Evolutionary conservation across 2,329 filamentous ascomycete genomes (phyloP).

Genomic region (Cladosporium sp.): DNA sequence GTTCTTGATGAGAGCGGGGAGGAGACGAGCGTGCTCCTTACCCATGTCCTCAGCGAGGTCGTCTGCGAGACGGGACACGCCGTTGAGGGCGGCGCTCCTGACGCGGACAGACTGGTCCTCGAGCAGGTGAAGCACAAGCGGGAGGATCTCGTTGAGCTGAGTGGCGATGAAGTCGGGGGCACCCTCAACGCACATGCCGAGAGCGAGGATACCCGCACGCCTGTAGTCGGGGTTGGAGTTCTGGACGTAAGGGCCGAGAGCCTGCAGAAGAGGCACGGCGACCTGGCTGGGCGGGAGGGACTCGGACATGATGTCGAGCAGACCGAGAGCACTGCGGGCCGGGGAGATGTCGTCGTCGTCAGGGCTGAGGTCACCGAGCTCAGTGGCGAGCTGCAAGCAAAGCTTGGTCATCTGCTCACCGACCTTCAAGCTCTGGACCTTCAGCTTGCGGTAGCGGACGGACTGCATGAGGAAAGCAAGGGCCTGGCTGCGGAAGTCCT

Average conservation of each 20-base stretch:
- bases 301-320: conserved; percentile 84
- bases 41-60: conserved; percentile 88
- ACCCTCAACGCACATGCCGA: conserved; percentile 93
- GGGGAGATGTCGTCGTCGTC: conserved; percentile 85
- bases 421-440: conserved; percentile 86
- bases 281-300: conserved; percentile 91
- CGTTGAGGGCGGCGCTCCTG: conserved; percentile 79
- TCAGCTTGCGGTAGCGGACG: conserved; percentile 88
- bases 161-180: conserved; percentile 96
- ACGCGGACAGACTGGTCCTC: conserved; percentile 81
- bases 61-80: conserved; percentile 85
- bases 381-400: conserved; percentile 82
- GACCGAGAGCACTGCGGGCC: conserved; percentile 74
- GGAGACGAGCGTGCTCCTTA: conserved; percentile 77
- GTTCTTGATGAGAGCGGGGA: conserved; percentile 83
- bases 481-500: conserved; percentile 84
- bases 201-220: conserved; percentile 83
- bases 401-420: conserved; percentile 84
- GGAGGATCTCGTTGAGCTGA: conserved; percentile 81
- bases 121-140: conserved; percentile 76
- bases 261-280: conserved; percentile 84
- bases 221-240: conserved; percentile 72
- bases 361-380: conserved; percentile 68
- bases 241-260: conserved; percentile 76
- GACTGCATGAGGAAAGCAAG: conserved; percentile 91